Base-by-base conservation (phyloP, 139 green algal genomes). In the Ettlia oleoabundans region DNA sequence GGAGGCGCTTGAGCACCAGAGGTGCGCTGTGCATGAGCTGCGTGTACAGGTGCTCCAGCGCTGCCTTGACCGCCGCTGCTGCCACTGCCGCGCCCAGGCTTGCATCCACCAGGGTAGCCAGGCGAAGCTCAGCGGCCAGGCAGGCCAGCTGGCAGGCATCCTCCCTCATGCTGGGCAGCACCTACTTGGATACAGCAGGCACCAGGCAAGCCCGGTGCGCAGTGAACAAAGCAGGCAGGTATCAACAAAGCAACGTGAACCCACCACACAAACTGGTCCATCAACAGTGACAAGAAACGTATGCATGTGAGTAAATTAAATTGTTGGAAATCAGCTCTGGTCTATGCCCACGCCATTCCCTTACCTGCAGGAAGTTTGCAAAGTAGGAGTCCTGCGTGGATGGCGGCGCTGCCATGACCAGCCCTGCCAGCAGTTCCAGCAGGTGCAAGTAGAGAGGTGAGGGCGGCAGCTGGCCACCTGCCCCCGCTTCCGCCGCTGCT, bases 101-200 rank as follows among this genome's bases (percentile, higher is more conserved):
- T 1, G 28, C 24, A 24, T 81, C 55, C 40, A 81, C 75, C 75
- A 81, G 58, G 15, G 38, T 32, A 1, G 75, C 78, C 65, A 83
- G 65, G 26, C 47, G 51, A 33, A 83, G 78, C 35, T 83, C 47
- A 4, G 65, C 47, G 6, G 65, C 78, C 47, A 83, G 35, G 65
- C 65, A 69, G 47, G 61, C 78, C 65, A 83, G 65, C 61, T 73
- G 66, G 61, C 78, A 83, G 33, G 65, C 26, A 21, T 83, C 78
- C 28, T 52, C 26, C 26, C 4, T 15, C 4, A 30, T 42, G 6
- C 38, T 19, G 63, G 73, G 37, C 35, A 69, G 35, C 73, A 80
- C 8, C 70, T 77, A 42, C 68, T 15, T 4, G 35, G 65, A 32
- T 0, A 1, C 21, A 28, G 65, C 9, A 26, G 8, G 51, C 33